Base-by-base conservation (phyloP, 2,329 filamentous ascomycete species). In the Cadophora sp. region DNA sequence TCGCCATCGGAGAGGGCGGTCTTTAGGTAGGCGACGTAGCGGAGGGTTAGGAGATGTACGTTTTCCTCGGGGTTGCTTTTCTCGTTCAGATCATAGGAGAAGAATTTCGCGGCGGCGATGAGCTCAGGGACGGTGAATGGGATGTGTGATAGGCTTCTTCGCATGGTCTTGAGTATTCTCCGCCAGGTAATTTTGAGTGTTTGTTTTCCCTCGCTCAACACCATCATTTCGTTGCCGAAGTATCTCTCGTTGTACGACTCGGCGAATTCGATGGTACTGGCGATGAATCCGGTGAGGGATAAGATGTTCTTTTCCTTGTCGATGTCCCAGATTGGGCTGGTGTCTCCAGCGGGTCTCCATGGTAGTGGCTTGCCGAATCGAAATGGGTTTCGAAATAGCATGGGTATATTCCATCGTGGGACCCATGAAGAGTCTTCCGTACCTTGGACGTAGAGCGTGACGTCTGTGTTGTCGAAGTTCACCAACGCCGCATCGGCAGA, bases 341-440 rank as follows among this genome's bases (percentile, higher is more conserved):
- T 68, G 9, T 68, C 64, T 18, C 70, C 67, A n/a, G 70, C 67
- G 16, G 73, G 73, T 65, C 63, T 71, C 72, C 71, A 74, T n/a
- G 72, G 73, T n/a, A 74, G 48, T 43, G 64, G 58, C 47, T 72
- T 74, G 16, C 74, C 73, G 63, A 76, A 76, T 48, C 74, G 70
- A 64, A 75, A 75, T 41, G 75, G 75, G 41, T 76, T 76, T 45
- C 73, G 69, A 68, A 75, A 76, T 14, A 73, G 65, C 74, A 76
- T 76, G 9, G 72, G 39, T 41, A 66, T 48, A 60, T 75, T 68
- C 75, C 73, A 76, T 41, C 70, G 60, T 30, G 72, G 73, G 33
- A 73, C 64, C 72, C 72, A 73, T 30, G 73, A 75, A 36, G 73
- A 70, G 11, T 61, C 61, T 59, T 75, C 73, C 18, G 58, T 67